Percentiles rank a stretch among this genome's conserved stretches.
Conservation (phyloP, 2,329 filamentous ascomycete genomes). For the Botrytis medusae region DNA sequence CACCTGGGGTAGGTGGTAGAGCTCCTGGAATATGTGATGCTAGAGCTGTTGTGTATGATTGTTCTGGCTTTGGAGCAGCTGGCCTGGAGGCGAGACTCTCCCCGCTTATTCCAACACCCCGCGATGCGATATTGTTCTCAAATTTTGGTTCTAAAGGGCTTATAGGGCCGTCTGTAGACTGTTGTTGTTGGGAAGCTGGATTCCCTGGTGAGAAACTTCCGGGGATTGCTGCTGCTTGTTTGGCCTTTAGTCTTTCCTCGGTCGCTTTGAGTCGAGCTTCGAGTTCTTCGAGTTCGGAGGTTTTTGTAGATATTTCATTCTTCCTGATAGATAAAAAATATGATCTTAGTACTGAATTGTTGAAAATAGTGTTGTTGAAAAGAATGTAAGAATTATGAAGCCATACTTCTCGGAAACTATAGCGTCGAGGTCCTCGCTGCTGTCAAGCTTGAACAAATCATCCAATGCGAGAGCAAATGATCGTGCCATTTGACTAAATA, state of each 20-base stretch:
- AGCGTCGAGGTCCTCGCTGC: constrained; percentile 70
- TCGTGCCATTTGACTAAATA: constrained; percentile 74
- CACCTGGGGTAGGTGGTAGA: constrained; percentile 39
- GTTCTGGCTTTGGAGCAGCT: constrained; percentile 3
- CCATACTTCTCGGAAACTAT: constrained; percentile 76
- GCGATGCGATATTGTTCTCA: constrained; percentile 7
- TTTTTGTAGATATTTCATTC: constrained; percentile 71
- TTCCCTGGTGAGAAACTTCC: constrained; percentile 9
- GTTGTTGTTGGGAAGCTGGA: neutral
- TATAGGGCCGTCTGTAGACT: neutral
- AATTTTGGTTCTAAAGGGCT: constrained; percentile 19
- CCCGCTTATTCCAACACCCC: neutral
- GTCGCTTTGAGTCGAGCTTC: constrained; percentile 82
- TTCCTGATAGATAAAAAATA: constrained; percentile 56
- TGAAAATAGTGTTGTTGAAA: constrained; percentile 11
- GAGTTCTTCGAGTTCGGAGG: constrained; percentile 79
- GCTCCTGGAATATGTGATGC: constrained; percentile 33
- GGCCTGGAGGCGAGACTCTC: constrained; percentile 13
- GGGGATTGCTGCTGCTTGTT: constrained; percentile 20
- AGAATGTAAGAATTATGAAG: neutral
- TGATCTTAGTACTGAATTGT: neutral
- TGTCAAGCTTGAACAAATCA: constrained; percentile 86
- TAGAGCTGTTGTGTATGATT: constrained; percentile 15
- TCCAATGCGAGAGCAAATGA: constrained; percentile 85
- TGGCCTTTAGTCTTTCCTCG: constrained; percentile 67